Evolutionary conservation across 2,329 filamentous ascomycete species (phyloP), one percentile per base, ranked within the genome.

Genomic region (Cytospora piceicola): DNA sequence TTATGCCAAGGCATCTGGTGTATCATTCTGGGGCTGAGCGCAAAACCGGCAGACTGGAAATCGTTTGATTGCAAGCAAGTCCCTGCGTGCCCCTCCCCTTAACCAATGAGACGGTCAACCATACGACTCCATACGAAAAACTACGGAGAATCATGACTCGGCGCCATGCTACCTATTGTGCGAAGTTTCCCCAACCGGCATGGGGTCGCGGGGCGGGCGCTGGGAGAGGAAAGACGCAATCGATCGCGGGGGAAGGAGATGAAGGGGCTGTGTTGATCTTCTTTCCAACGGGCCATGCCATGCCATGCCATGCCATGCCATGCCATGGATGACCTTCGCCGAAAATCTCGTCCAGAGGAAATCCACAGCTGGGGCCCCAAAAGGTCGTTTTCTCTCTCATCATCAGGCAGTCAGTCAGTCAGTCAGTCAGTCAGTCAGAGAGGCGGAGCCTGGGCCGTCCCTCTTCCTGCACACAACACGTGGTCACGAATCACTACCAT

Each of bases 221-320:
- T 42, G 39, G 36, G 36, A 42, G 20, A 42, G 39, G 39, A 42
- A 49, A 49, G 46, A 49, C 46, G 46, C 46, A 22, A 49, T 49
- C 22, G 46, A 24, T 24, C 46, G 46, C 15, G 46, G 46, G 46
- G 46, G 24, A 49, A 49, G 46, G 46, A 49, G n/a, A 49, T 49
- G 46, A 49, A 49, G 46, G 46, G 46, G 46, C 46, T 12, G n/a
- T 49, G 46, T 49, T 24, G 46, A 49, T 20, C 46, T 49, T 20
- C 20, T 24, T 24, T 14, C 46, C 46, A 24, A 49, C 46, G 46
- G 46, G 46, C 46, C 22, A 49, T 49, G n/a, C n/a, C n/a, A n/a
- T n/a, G n/a, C n/a, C n/a, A n/a, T n/a, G n/a, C n/a, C n/a, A n/a
- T n/a, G n/a, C n/a, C n/a, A n/a, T n/a, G n/a, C n/a, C n/a, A n/a